Conservation (phyloP, 345 rosid genomes). For the Syzygium grande region DNA sequence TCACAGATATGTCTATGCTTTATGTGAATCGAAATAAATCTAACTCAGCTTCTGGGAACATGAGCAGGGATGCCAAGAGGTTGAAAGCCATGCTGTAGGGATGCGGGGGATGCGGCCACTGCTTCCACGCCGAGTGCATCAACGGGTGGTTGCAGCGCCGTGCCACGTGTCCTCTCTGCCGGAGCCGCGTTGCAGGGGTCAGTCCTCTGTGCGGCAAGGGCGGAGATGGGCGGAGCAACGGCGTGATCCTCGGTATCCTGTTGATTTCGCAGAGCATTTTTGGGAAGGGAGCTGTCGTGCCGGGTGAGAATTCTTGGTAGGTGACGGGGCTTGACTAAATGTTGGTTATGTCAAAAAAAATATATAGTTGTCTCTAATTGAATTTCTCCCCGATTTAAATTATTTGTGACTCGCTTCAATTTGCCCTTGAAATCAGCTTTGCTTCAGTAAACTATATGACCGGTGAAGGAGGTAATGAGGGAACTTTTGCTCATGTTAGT, state of each 20-base stretch:
- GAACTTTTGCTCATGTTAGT: not conserved
- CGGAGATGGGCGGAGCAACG: not conserved
- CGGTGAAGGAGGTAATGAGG: not conserved
- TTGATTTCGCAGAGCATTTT: not conserved
- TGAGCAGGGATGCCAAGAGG: slow-evolving; percentile 20
- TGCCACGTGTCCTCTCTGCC: slow-evolving; percentile 43
- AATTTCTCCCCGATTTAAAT: not conserved
- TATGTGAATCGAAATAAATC: not conserved
- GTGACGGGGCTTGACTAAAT: not conserved
- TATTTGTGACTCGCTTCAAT: not conserved
- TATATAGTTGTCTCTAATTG: not conserved
- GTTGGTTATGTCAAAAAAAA: not conserved
- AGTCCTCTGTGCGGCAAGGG: not conserved
- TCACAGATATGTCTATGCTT: not conserved
- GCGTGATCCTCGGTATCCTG: not conserved
- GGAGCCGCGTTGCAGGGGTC: not conserved
- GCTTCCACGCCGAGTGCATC: slow-evolving; percentile 49
- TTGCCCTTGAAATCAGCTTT: not conserved
- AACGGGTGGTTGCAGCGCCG: slow-evolving; percentile 29
- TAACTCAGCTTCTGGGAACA: not conserved
- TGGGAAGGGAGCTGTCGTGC: not conserved
- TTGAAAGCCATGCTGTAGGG: slow-evolving; percentile 46
- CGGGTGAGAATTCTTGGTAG: not conserved
- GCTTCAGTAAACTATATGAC: not conserved
- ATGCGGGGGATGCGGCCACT: slow-evolving; percentile 39